Percentiles rank a stretch among this genome's conserved stretches.
Evolutionary conservation across 768 basidiomycete genomes (phyloP).

Genomic region (Tricholoma sp.): DNA sequence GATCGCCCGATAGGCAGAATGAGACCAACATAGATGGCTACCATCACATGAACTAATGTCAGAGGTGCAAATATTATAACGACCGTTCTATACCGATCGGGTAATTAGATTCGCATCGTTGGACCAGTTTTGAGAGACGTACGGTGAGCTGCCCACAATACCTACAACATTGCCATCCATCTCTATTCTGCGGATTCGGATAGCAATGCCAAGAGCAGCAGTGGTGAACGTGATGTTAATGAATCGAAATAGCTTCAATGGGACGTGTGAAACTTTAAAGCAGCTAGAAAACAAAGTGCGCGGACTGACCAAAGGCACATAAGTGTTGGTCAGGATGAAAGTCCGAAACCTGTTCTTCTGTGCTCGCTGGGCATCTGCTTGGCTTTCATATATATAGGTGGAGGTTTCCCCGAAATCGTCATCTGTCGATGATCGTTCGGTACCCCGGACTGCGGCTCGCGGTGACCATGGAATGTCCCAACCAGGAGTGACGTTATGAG

Average conservation of each 20-base stretch:
- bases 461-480: constrained; percentile 70
- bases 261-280: constrained; percentile 1
- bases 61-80: constrained; percentile 84
- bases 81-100: constrained; percentile 46
- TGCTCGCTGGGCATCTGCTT: constrained; percentile 23
- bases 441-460: constrained; percentile 35
- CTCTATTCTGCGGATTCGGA: constrained; percentile 66
- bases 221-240: constrained; percentile 82
- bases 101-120: background rate
- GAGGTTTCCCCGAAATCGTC: constrained; percentile 25
- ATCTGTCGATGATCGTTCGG: constrained; percentile 21
- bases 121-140: constrained; percentile 21
- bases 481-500: constrained; percentile 54
- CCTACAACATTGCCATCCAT: constrained; percentile 48
- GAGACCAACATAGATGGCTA: constrained; percentile 72
- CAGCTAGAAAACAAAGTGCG: background rate
- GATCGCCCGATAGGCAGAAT: background rate
- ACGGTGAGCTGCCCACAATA: constrained; percentile 80
- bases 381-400: constrained; percentile 19
- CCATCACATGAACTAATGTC: constrained; percentile 81
- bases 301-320: constrained; percentile 68
- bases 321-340: constrained; percentile 70
- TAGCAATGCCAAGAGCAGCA: constrained; percentile 73
- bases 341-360: constrained; percentile 47
- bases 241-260: constrained; percentile 69